Base-by-base conservation (phyloP, 176 grass and related monocot species). In the Melocanna baccifera region DNA sequence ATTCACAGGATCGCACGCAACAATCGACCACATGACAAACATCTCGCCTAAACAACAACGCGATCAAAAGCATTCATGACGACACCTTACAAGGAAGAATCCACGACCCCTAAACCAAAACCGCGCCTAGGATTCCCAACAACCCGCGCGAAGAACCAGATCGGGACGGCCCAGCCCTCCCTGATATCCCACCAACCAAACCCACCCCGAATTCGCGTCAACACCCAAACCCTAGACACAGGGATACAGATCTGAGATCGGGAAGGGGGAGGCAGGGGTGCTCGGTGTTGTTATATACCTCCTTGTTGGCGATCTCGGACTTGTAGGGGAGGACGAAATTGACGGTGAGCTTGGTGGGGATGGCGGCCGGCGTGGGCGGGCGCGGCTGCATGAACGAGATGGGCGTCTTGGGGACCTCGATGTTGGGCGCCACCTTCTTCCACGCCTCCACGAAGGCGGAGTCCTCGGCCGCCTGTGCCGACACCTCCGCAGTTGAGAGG, bases 271-370 rank as follows among this genome's bases (percentile, higher is more conserved):
- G 1, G 19, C 1, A 1, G 30, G 9, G 3, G 14, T 12, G 26
- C 1, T 20, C 40, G 23, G 73, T 40, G 39, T 1, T 43, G 61
- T 12, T 55, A 56, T 48, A 88, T 76, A 97, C 94, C 94, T 97
- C 91, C 80, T 97, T 97, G 87, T 97, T 90, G 78, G 89, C 52
- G 91, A 97, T 91, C 89, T 97, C 94, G 53, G 94, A 97, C 88
- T 91, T 92, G 91, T 93, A 93, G 56, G 94, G 91, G 68, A 97
- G 91, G 79, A 93, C 94, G 78, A 97, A 97, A 77, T 93, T 97
- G 70, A 97, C 79, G 62, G 91, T 93, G 73, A 97, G 94, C 87
- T 94, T 97, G 89, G 94, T 84, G 51, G 91, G 94, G 79, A 97
- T 87, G 43, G 91, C 7, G 65, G 84, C 67, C 39, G 89, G 94